A percentile compares a stretch with the other conserved stretches of the same genome.
These are phyloP conservation scores for Zymoseptoria passerinii DNA, from an alignment of 2,329 filamentous ascomycete species.

Conservation along the genomic window DNA sequence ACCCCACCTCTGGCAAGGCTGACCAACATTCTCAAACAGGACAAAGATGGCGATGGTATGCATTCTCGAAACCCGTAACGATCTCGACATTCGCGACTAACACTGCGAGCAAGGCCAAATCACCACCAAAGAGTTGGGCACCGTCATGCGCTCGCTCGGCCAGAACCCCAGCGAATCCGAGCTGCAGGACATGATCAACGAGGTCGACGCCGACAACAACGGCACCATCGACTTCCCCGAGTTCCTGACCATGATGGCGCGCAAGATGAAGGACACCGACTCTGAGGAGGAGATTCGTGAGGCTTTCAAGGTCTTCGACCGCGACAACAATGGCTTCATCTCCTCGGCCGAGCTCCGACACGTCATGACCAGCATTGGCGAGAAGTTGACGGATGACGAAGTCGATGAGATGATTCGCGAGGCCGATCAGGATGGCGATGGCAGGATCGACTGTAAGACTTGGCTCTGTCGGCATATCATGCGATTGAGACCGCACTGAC, in stretches of 20 bases:
- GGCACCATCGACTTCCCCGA: slow-evolving; percentile 60
- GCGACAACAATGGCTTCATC: slow-evolving; percentile 58
- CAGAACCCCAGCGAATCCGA: slow-evolving; percentile 55
- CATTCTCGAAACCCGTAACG: slow-evolving; percentile 7
- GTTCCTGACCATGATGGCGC: slow-evolving; percentile 59
- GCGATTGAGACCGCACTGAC: background rate
- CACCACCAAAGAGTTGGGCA: slow-evolving; percentile 55
- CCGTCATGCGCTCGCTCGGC: slow-evolving; percentile 56
- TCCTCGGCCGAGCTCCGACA: slow-evolving; percentile 53
- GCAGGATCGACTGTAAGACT: slow-evolving; percentile 53
- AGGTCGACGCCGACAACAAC: slow-evolving; percentile 57
- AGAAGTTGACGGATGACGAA: slow-evolving; percentile 56
- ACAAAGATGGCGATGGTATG: slow-evolving; percentile 52
- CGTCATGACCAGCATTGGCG: slow-evolving; percentile 57
- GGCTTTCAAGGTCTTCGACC: slow-evolving; percentile 59
- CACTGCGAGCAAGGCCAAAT: slow-evolving; percentile 45
- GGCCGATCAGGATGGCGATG: slow-evolving; percentile 57
- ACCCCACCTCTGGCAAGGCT: slow-evolving; percentile 12
- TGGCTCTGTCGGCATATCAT: background rate
- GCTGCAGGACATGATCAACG: slow-evolving; percentile 59
- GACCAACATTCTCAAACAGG: slow-evolving; percentile 31
- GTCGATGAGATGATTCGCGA: slow-evolving; percentile 59
- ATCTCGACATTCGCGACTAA: slow-evolving; percentile 1
- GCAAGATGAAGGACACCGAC: slow-evolving; percentile 54
- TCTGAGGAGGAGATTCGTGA: slow-evolving; percentile 57